Evolutionary conservation across 2,329 filamentous ascomycete genomes (phyloP), one percentile per base, ranked within the genome.

Genomic region (Aspergillus transmontanensis): DNA sequence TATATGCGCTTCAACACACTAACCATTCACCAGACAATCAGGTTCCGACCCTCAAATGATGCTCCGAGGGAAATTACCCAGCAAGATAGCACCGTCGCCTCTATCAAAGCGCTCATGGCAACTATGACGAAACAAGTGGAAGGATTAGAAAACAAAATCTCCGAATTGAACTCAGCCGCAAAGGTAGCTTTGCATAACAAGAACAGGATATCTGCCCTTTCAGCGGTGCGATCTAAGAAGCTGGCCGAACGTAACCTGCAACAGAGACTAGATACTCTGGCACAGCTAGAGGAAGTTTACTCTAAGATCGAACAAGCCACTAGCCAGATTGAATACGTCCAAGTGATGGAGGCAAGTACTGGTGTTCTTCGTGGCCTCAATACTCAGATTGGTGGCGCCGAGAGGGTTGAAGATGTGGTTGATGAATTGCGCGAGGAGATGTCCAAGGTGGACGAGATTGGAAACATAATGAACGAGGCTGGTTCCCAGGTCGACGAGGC

Each of bases 291-390:
- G 78, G 88, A 92, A 66, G 89, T 96, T 0, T 91, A 93, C 59
- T 79, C 84, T n/a, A 91, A 90, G 73, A 91, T 99, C 58, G 90
- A 97, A 75, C 89, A 94, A 76, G 95, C 95, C 0, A 85, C 88
- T 0, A 91, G 94, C 76, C 92, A 97, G 66, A 88, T 96, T 10
- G 90, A 93, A 70, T 86, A 97, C 16, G 88, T 98, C 10, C 86
- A 86, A 64, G 89, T 93, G 6, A 94, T 99, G 89, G 87, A 93
- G 72, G 86, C 89, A 19, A 93, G 92, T 66, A 87, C 90, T 0
- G 85, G 84, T 39, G 92, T 91, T 1, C 84, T 99, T 39, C 85
- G 86, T 68, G 83, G 82, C 30, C 83, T 99, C 34, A 93, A 97
- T 73, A 84, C 86, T 54, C 87, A 92, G 73, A 86, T 93, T 26